Base-by-base conservation (phyloP, 768 basidiomycete species). In the Collybiopsis confluens region DNA sequence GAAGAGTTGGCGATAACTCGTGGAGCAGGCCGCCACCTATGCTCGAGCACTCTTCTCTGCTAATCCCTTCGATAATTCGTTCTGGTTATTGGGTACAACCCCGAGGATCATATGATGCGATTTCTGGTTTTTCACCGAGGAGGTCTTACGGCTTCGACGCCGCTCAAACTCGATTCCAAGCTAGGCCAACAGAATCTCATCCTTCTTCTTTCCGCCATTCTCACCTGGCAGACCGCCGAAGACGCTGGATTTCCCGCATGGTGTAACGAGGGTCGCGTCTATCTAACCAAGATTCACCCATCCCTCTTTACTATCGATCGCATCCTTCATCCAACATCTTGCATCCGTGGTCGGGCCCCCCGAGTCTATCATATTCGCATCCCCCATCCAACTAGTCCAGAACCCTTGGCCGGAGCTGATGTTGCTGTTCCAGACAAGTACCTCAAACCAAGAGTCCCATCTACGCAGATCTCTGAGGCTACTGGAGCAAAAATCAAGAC, bases 101-200 rank as follows among this genome's bases (percentile, higher is more conserved):
- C 52, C 5, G 26, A 6, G 15, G 21, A n/a, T 1, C 7, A 26
- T 1, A 27, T 45, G 11, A 33, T 60, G 2, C 27, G 54, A 2
- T 62, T 60, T 24, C 55, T 60, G 0, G 37, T 62, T 13, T 58
- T 55, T 23, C 58, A 62, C 27, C 33, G 51, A 3, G 59, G 57
- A 15, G 59, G 61, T 3, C 45, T 60, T 10, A 60, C 59, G 26
- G 38, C 55, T 21, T 48, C 49, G 18, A 4, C 2, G n/a, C 23
- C 35, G 23, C 15, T 58, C 16, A 3, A 40, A 2, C 35, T 56
- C 20, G 2, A 36, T 4, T 7, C 13, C 13, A 9, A 1, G 2
- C 24, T 4, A 1, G 54, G 46, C 24, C 54, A 49, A 11, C 9
- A 30, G 24, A 52, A 41, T 3, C 36, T 54, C 16, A 37, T 56